These are phyloP conservation scores for Paraconiothyrium brasiliense DNA, from an alignment of 2,329 filamentous ascomycete genomes.

Conservation along the genomic window DNA sequence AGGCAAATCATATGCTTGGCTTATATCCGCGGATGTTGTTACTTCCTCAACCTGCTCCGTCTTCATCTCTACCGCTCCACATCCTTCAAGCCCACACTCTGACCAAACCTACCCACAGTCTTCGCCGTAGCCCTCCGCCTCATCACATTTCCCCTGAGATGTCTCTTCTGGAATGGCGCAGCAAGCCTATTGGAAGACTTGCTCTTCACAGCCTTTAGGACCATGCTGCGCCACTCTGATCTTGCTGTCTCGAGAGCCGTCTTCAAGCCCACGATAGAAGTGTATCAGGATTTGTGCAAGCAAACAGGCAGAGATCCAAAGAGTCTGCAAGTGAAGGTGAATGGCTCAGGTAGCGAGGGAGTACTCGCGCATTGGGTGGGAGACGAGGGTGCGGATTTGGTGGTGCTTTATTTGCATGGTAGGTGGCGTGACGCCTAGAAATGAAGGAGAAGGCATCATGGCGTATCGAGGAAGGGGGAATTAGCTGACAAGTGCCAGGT, in stretches of 20 bases:
- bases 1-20: neutral
- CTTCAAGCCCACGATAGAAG: slow-evolving; percentile 7
- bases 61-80: neutral
- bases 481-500: neutral
- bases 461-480: too few species aligned
- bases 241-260: neutral
- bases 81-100: neutral
- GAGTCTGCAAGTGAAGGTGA: neutral
- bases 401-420: slow-evolving; percentile 3
- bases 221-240: neutral
- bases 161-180: neutral
- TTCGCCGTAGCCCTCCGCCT: neutral
- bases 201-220: neutral
- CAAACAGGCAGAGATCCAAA: neutral
- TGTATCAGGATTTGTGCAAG: neutral
- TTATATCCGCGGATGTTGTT: neutral
- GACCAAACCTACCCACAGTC: neutral
- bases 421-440: neutral
- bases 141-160: neutral
- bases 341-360: neutral
- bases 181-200: slow-evolving; percentile 2
- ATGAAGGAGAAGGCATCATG: neutral
- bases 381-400: slow-evolving; percentile 1
- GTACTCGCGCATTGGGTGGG: slow-evolving; percentile 2
- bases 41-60: neutral